Evolutionary conservation across 176 grass and related monocot species (phyloP).

Genomic region (Panicum miliaceum): DNA sequence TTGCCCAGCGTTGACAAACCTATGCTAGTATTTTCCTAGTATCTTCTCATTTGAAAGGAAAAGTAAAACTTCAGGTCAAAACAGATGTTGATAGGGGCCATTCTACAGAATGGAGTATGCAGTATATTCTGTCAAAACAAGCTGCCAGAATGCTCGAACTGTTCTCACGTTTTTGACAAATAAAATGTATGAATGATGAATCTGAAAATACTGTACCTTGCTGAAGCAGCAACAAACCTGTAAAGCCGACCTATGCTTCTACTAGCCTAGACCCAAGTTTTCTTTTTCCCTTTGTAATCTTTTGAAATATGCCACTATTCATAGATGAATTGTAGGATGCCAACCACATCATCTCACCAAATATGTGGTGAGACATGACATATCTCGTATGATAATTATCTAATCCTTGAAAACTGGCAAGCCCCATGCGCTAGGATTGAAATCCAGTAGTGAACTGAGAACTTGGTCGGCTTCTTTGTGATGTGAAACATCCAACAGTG

Average conservation of each 20-base stretch:
- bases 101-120: too few relatives aligned
- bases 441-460: conserved; percentile 72
- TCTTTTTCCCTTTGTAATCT: background rate
- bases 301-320: background rate
- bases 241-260: background rate
- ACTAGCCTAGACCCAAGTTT: background rate
- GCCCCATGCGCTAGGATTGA: conserved; percentile 70
- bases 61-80: too few relatives aligned
- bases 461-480: conserved; percentile 87
- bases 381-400: background rate
- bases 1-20: too few relatives aligned
- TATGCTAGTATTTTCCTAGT: too few relatives aligned
- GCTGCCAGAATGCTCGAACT: background rate
- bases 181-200: background rate
- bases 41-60: too few relatives aligned
- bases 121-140: background rate
- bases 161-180: background rate
- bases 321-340: too few relatives aligned
- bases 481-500: conserved; percentile 66
- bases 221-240: background rate
- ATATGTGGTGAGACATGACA: too few relatives aligned
- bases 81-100: too few relatives aligned
- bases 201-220: background rate
- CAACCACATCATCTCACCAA: too few relatives aligned
- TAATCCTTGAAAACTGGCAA: conserved; percentile 70